Evolutionary conservation across 169 alveolate species (phyloP).

Genomic region (Ichthyophthirius multifiliis): DNA sequence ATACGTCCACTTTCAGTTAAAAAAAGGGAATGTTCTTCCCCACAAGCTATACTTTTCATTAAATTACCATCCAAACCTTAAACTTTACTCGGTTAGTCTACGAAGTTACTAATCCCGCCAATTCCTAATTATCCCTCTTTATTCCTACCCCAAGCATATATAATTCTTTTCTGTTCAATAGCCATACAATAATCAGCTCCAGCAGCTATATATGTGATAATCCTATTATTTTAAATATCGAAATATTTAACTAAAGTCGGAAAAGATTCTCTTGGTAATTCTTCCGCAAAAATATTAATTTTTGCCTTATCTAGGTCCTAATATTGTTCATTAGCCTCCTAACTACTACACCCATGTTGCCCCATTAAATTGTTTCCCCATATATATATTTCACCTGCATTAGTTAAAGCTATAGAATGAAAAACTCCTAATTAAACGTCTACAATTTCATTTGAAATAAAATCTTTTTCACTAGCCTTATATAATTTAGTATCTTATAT

Average conservation of each 20-base stretch:
- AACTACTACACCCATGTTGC: constrained; percentile 4
- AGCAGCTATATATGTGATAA: constrained; percentile 42
- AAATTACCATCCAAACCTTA: constrained; percentile 40
- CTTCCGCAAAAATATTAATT: not conserved
- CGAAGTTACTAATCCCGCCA: constrained; percentile 36
- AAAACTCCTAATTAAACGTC: constrained; percentile 39
- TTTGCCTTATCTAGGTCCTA: not conserved
- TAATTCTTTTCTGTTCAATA: constrained; percentile 41
- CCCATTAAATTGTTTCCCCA: constrained; percentile 51
- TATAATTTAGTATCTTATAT: not conserved
- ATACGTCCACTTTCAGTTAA: constrained; percentile 68
- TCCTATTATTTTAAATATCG: constrained; percentile 20
- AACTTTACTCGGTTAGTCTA: constrained; percentile 42
- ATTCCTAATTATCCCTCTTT: constrained; percentile 54
- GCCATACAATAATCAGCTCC: constrained; percentile 61
- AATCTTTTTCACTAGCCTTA: not conserved
- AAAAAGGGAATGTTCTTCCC: constrained; percentile 66
- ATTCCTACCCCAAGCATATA: constrained; percentile 66
- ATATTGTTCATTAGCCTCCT: not conserved
- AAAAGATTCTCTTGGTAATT: not conserved
- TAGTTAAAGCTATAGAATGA: constrained; percentile 52
- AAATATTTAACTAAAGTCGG: not conserved
- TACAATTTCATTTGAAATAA: constrained; percentile 27
- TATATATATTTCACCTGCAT: constrained; percentile 47
- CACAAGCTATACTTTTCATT: constrained; percentile 50